Conservation (phyloP, 2,329 filamentous ascomycete genomes). For the Corinectria fuckeliana region DNA sequence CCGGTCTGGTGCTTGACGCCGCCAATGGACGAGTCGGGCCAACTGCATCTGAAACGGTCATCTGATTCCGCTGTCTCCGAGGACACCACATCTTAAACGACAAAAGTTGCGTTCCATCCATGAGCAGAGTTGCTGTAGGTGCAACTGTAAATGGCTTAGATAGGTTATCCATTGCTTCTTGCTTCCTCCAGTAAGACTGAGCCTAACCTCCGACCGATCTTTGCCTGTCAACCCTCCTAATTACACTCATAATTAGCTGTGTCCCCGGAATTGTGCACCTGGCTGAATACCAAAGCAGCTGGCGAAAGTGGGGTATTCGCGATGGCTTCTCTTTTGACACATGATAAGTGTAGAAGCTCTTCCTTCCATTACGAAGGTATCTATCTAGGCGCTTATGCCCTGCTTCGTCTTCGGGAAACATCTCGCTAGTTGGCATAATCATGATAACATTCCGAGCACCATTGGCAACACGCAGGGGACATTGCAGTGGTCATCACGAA, state of each 20-base stretch:
- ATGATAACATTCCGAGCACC: neutral
- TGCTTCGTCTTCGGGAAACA: neutral
- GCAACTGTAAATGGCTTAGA: too few relatives aligned
- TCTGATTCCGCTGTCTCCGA: conserved; percentile 11
- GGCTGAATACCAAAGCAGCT: too few relatives aligned
- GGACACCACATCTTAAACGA: neutral
- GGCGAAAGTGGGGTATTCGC: neutral
- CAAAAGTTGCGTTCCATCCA: too few relatives aligned
- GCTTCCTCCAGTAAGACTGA: too few relatives aligned
- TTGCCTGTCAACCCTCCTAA: too few relatives aligned
- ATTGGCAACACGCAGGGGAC: neutral
- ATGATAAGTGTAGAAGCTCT: neutral
- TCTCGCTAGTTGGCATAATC: neutral
- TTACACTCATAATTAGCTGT: too few relatives aligned
- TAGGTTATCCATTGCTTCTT: too few relatives aligned
- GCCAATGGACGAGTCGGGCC: conserved; percentile 17
- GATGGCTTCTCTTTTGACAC: neutral
- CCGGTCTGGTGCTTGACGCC: conserved; percentile 18
- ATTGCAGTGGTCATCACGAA: neutral
- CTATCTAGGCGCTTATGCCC: neutral
- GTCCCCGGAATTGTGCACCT: too few relatives aligned
- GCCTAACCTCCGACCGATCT: too few relatives aligned
- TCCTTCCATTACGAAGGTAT: neutral
- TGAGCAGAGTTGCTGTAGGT: neutral
- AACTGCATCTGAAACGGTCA: conserved; percentile 16